Evolutionary conservation across 2,329 filamentous ascomycete species (phyloP), one percentile per base, ranked within the genome.

Genomic region (Fusarium heterosporum): DNA sequence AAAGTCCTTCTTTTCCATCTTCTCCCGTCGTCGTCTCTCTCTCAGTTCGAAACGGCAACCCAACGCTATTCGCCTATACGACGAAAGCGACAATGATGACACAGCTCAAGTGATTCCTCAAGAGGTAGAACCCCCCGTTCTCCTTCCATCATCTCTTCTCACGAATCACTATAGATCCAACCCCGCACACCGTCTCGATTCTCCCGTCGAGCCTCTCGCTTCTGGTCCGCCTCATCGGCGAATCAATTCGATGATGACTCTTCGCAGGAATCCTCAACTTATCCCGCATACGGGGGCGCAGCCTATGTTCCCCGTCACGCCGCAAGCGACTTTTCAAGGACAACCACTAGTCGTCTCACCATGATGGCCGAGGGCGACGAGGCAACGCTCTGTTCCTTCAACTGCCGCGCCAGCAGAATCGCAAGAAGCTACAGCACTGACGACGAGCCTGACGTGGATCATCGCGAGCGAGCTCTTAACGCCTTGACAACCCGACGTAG

Each of bases 221-320:
- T 72, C 53, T 72, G 70, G 70, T 71, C 65, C 30, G 32, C 42
- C 13, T 69, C 68, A 10, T 46, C 70, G 8, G 61, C 70, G 36
- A 70, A 71, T 59, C 40, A 66, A 34, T 69, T 71, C 42, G 56
- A 58, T 8, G 41, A 60, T 22, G 46, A 61, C 45, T 39, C 55
- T 11, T n/a, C 47, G 9, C 41, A 46, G 17, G 55, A 46, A 14
- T 56, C 60, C 1, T 59, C 69, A 6, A 45, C 61, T 8, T 59
- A 55, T 19, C 43, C 62, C 36, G 9, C 48, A 8, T 58, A 52
- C 26, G 52, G 57, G 22, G 58, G 57, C 43, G 45, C 68, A 50
- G 48, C 64, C 40, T 76, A 76, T 62, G 67, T 74, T 22, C 75
- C 75, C 3, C 73, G 69, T 22, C 75, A 76, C 51, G 75, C 75